Percentiles rank a stretch among this genome's conserved stretches.
Conservation (phyloP, 768 basidiomycete species). For the Stropharia rugosoannulata region DNA sequence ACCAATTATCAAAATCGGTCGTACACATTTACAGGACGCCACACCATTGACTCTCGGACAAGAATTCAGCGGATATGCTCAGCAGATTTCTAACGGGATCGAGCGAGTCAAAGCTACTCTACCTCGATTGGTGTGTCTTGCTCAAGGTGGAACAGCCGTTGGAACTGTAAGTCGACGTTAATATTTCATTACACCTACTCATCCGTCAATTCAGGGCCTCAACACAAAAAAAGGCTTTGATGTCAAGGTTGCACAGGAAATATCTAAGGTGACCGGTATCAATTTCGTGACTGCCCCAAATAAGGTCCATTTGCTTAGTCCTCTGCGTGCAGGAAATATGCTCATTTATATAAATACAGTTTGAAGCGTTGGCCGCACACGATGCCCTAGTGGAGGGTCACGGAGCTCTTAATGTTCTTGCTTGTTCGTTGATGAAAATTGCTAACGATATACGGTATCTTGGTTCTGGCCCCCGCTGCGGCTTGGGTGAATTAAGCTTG, state of each 20-base stretch:
- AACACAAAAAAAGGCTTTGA: slow-evolving; percentile 98
- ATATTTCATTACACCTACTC: background rate
- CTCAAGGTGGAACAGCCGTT: slow-evolving; percentile 98
- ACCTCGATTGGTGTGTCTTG: slow-evolving; percentile 84
- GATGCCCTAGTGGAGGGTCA: slow-evolving; percentile 98
- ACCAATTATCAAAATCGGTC: slow-evolving; percentile 96
- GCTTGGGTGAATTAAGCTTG: slow-evolving; percentile 89
- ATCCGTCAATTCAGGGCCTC: slow-evolving; percentile 61
- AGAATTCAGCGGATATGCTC: slow-evolving; percentile 98
- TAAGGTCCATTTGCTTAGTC: slow-evolving; percentile 58
- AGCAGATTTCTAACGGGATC: slow-evolving; percentile 90
- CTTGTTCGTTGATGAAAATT: slow-evolving; percentile 99
- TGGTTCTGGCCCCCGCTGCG: slow-evolving; percentile 96
- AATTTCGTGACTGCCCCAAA: slow-evolving; percentile 97
- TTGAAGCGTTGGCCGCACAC: slow-evolving; percentile 97
- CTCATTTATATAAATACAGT: slow-evolving; percentile 44
- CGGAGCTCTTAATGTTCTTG: slow-evolving; percentile 93
- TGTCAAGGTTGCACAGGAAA: slow-evolving; percentile 88
- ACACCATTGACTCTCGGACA: slow-evolving; percentile 97
- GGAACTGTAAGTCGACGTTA: slow-evolving; percentile 71
- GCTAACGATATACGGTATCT: slow-evolving; percentile 99
- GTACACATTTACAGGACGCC: slow-evolving; percentile 97
- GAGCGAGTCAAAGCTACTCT: slow-evolving; percentile 78
- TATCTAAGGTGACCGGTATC: slow-evolving; percentile 87
- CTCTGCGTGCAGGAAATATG: background rate